Conservation (phyloP, 2,329 filamentous ascomycete genomes). For the Trichoderma simmonsii region DNA sequence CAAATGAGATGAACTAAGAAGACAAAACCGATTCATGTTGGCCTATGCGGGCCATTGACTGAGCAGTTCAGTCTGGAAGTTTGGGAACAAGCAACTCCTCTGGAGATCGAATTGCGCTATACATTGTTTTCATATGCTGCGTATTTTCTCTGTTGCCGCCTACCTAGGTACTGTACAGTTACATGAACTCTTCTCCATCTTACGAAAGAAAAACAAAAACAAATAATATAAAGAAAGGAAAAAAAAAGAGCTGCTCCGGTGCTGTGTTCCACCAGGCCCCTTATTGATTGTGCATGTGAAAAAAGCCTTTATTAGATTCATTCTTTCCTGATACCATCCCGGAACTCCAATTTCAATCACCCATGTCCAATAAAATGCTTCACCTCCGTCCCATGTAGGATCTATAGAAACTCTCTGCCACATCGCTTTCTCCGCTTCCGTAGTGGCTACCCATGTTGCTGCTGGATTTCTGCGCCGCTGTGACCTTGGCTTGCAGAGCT, state of each 20-base stretch:
- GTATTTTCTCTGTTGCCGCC: slow-evolving; percentile 8
- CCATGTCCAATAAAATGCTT: slow-evolving; percentile 24
- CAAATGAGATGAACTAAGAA: not conserved
- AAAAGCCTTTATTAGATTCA: slow-evolving; percentile 17
- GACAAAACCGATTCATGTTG: slow-evolving; percentile 17
- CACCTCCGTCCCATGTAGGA: slow-evolving; percentile 77
- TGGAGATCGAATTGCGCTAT: not conserved
- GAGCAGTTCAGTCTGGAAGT: slow-evolving; percentile 1
- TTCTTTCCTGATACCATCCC: slow-evolving; percentile 19
- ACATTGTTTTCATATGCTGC: not conserved
- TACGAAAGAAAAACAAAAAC: not conserved
- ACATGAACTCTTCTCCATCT: slow-evolving; percentile 24
- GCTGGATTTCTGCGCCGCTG: slow-evolving; percentile 75
- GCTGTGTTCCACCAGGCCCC: slow-evolving; percentile 17
- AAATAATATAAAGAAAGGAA: not conserved
- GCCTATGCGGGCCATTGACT: not conserved
- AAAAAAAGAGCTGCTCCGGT: slow-evolving; percentile 14
- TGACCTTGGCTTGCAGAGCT: slow-evolving; percentile 77
- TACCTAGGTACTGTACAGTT: slow-evolving; percentile 40
- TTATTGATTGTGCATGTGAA: slow-evolving; percentile 16
- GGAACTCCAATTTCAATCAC: slow-evolving; percentile 22
- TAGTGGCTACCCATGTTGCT: slow-evolving; percentile 58
- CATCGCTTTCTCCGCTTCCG: slow-evolving; percentile 62
- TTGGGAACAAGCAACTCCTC: not conserved
- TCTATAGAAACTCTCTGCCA: slow-evolving; percentile 85